Conservation (phyloP, 352 stramenopile species). For the Phytophthora cryptogea region DNA sequence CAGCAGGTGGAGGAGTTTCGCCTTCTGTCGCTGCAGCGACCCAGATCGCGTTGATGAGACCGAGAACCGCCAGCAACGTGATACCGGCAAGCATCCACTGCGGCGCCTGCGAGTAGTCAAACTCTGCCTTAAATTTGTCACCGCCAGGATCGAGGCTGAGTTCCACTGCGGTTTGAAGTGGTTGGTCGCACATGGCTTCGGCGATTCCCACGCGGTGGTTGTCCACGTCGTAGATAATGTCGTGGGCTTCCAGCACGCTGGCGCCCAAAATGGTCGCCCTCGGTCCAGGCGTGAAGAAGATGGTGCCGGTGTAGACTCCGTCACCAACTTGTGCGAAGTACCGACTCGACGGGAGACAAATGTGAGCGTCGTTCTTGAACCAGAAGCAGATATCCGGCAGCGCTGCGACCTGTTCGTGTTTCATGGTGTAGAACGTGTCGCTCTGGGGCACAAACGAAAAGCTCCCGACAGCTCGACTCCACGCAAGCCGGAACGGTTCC, state of each 20-base stretch:
- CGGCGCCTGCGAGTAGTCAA: conserved; percentile 43
- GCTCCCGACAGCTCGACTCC: conserved; percentile 47
- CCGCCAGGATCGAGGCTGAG: conserved; percentile 62
- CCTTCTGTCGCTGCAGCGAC: conserved; percentile 31
- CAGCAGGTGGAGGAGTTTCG: neutral
- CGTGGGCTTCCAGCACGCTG: conserved; percentile 65
- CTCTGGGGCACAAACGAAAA: conserved; percentile 49
- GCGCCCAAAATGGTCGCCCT: conserved; percentile 77
- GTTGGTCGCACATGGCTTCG: conserved; percentile 51
- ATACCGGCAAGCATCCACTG: conserved; percentile 49
- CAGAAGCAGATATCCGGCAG: conserved; percentile 73
- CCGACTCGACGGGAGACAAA: conserved; percentile 53
- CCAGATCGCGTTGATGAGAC: conserved; percentile 63
- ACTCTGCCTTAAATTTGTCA: conserved; percentile 51
- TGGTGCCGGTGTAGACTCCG: conserved; percentile 57
- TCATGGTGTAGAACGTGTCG: conserved; percentile 50
- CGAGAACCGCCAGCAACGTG: conserved; percentile 46
- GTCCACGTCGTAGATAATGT: conserved; percentile 83
- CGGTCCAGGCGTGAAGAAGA: conserved; percentile 70
- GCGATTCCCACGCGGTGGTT: conserved; percentile 72
- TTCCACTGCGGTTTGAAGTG: conserved; percentile 35
- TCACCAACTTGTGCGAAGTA: conserved; percentile 54
- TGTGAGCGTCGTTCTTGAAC: conserved; percentile 59
- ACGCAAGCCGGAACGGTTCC: conserved; percentile 50
- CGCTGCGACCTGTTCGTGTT: conserved; percentile 25